Conservation (phyloP, 495 filamentous ascomycete genomes). For the Staphylotrichum tortipilum region DNA sequence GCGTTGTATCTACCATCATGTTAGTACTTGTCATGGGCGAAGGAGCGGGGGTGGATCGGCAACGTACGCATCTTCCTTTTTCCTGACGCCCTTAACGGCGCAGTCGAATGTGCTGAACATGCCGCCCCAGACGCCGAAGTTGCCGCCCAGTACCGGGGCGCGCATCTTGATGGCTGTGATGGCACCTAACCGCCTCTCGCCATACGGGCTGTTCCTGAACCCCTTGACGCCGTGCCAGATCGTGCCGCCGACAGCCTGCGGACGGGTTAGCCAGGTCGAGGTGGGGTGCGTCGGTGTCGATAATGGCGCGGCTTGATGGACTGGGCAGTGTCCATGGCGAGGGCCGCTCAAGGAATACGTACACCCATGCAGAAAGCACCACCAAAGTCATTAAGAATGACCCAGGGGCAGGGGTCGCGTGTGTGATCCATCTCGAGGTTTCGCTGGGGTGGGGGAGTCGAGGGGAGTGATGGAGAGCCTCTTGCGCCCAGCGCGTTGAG, state of each 20-base stretch:
- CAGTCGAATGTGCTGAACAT: conserved; percentile 93
- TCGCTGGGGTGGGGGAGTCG: background rate
- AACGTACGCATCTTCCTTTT: conserved; percentile 84
- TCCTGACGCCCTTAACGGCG: conserved; percentile 87
- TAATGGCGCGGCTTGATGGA: background rate
- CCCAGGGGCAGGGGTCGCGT: conserved; percentile 91
- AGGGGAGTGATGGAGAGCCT: background rate
- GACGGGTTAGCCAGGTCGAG: background rate
- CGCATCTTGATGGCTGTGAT: conserved; percentile 95
- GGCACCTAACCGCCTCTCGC: conserved; percentile 90
- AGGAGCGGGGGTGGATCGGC: background rate
- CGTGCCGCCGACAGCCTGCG: conserved; percentile 76
- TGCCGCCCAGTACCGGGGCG: conserved; percentile 90
- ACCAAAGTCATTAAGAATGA: conserved; percentile 91
- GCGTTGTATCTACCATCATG: conserved; percentile 72
- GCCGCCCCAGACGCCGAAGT: conserved; percentile 93
- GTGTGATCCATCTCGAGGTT: conserved; percentile 62
- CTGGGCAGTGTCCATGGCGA: background rate
- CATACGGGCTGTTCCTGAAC: conserved; percentile 79
- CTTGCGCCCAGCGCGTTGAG: conserved; percentile 1
- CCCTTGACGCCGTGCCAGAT: conserved; percentile 99
- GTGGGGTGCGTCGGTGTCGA: background rate
- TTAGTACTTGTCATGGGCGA: background rate
- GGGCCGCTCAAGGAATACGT: conserved; percentile 30
- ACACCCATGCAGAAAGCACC: conserved; percentile 97